Evolutionary conservation across 352 stramenopile genomes (phyloP).

Genomic region (Globisporangium takayamanum): DNA sequence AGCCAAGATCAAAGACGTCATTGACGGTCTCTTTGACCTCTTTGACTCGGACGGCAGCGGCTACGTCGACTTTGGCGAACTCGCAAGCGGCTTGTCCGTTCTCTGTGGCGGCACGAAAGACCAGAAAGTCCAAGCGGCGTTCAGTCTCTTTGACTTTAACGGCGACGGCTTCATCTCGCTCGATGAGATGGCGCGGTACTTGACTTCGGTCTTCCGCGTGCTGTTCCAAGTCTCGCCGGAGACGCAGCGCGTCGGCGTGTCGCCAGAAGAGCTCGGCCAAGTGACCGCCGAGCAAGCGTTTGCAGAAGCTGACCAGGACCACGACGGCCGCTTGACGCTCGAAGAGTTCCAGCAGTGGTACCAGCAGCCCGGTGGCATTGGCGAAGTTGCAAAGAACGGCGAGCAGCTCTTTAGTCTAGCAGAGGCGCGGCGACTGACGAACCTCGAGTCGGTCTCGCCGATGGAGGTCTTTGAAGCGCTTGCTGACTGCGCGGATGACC

Average conservation of each 20-base stretch:
- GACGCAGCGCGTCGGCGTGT: constrained; percentile 47
- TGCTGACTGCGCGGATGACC: constrained; percentile 58
- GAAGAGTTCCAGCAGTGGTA: constrained; percentile 88
- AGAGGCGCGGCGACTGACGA: constrained; percentile 66
- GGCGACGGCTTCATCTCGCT: constrained; percentile 84
- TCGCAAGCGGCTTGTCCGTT: constrained; percentile 77
- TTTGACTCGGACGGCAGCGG: constrained; percentile 75
- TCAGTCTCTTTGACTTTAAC: constrained; percentile 86
- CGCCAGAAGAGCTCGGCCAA: constrained; percentile 70
- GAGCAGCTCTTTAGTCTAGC: constrained; percentile 74
- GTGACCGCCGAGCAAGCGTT: constrained; percentile 78
- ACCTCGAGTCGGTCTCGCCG: constrained; percentile 60
- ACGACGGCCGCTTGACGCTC: constrained; percentile 72
- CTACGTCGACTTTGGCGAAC: constrained; percentile 76
- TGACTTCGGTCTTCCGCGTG: constrained; percentile 84
- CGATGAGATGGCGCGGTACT: constrained; percentile 83
- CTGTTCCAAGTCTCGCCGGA: constrained; percentile 78
- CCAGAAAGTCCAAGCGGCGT: constrained; percentile 82
- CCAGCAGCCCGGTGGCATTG: constrained; percentile 58
- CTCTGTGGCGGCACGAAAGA: constrained; percentile 80
- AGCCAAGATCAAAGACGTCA: constrained; percentile 45
- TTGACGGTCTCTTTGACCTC: constrained; percentile 71
- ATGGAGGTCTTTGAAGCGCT: constrained; percentile 78
- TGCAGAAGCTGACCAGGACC: constrained; percentile 53
- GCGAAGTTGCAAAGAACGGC: constrained; percentile 69